A percentile compares a stretch with the other conserved stretches of the same genome.
phyloP scores from a whole-genome alignment of 2,329 filamentous ascomycete genomes.

The Fusarium longipes region DNA sequence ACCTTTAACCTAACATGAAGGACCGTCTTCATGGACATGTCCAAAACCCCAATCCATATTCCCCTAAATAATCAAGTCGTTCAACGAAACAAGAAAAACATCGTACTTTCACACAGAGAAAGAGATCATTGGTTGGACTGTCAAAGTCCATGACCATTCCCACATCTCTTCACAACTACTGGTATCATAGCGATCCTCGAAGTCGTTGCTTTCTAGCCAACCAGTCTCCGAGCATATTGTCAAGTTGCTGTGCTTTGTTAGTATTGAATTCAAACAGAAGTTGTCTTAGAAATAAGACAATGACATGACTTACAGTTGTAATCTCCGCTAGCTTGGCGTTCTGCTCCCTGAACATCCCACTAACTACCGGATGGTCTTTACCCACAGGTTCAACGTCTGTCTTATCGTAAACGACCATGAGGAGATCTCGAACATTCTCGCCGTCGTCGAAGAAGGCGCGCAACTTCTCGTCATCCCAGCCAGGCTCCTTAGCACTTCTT shows the following conservation, averaged over 20 bases:
- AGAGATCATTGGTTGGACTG: conserved; percentile 19
- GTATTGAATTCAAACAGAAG: neutral
- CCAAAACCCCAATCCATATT: conserved; percentile 43
- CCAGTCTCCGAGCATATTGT: conserved; percentile 87
- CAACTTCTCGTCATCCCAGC: conserved; percentile 89
- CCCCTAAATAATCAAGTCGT: conserved; percentile 46
- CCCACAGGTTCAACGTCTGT: conserved; percentile 82
- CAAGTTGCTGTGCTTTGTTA: conserved; percentile 71
- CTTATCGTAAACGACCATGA: conserved; percentile 93
- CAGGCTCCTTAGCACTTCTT: conserved; percentile 55
- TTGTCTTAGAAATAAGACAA: neutral
- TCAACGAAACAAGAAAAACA: conserved; percentile 43
- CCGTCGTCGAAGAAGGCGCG: conserved; percentile 92
- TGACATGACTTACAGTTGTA: conserved; percentile 69
- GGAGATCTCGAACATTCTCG: conserved; percentile 87
- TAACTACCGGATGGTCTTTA: conserved; percentile 86
- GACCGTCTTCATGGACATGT: conserved; percentile 40
- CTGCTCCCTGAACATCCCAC: conserved; percentile 85
- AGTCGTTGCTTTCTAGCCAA: conserved; percentile 76
- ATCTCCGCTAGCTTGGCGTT: conserved; percentile 88
- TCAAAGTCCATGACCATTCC: conserved; percentile 6
- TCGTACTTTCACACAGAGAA: conserved; percentile 24
- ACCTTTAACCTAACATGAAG: conserved; percentile 45
- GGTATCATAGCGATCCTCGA: conserved; percentile 59
- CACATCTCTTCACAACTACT: neutral